Evolutionary conservation across 2,329 filamentous ascomycete genomes (phyloP).

Genomic region (Botrytis hyacinthi): DNA sequence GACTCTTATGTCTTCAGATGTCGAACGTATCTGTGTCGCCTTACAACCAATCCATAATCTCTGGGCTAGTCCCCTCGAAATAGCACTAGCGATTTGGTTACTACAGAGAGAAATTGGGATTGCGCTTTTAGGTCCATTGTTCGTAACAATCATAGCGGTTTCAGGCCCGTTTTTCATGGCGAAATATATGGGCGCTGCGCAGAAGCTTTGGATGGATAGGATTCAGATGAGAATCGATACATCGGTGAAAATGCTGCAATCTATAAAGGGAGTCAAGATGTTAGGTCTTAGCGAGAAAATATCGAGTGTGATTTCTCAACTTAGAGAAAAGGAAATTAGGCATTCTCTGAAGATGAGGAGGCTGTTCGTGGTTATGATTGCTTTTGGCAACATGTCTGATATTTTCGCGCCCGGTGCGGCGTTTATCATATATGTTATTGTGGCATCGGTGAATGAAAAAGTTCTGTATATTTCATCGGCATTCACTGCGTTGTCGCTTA

Average conservation of each 20-base stretch:
- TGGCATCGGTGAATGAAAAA: not conserved
- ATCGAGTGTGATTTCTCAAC: not conserved
- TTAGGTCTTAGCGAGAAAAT: not conserved
- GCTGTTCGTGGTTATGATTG: not conserved
- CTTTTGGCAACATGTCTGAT: not conserved
- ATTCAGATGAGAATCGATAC: not conserved
- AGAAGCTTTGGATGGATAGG: not conserved
- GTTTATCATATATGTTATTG: not conserved
- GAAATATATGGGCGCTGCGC: not conserved
- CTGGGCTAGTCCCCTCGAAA: slow-evolving; percentile 43
- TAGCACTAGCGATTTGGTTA: slow-evolving; percentile 41
- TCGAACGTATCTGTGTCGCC: slow-evolving; percentile 29
- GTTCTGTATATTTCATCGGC: not conserved
- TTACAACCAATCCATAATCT: slow-evolving; percentile 39
- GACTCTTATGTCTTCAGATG: slow-evolving; percentile 47
- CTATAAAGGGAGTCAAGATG: not conserved
- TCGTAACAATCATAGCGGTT: not conserved
- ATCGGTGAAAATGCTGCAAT: not conserved
- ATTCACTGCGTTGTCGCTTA: not conserved
- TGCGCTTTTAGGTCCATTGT: not conserved
- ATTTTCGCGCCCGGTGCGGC: not conserved
- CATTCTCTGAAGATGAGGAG: not conserved
- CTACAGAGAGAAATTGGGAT: slow-evolving; percentile 39
- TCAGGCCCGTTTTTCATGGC: not conserved
- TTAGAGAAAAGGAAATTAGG: not conserved